Conservation (phyloP, 2,329 filamentous ascomycete genomes). For the Scytalidium lignicola region DNA sequence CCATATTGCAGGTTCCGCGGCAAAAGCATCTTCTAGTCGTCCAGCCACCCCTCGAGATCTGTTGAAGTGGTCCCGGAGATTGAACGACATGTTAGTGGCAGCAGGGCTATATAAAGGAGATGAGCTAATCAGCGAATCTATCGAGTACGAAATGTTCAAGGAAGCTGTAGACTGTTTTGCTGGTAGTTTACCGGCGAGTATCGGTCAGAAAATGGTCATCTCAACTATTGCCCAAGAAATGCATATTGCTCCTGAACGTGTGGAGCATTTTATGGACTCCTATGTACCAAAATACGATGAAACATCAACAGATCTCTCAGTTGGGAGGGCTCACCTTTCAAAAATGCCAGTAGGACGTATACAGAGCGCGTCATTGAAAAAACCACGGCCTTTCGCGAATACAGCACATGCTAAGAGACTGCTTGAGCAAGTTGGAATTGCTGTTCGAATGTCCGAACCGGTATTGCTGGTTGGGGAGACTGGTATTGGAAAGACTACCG, state of each 20-base stretch:
- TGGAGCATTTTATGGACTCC: slow-evolving; percentile 69
- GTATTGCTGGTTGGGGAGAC: slow-evolving; percentile 96
- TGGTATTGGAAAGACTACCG: slow-evolving; percentile 95
- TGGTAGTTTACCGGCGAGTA: slow-evolving; percentile 66
- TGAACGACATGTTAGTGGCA: slow-evolving; percentile 59
- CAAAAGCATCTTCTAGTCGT: slow-evolving; percentile 41
- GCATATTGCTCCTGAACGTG: slow-evolving; percentile 76
- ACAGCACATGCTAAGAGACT: slow-evolving; percentile 80
- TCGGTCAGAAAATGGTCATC: slow-evolving; percentile 55
- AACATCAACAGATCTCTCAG: slow-evolving; percentile 48
- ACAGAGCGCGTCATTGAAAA: slow-evolving; percentile 41
- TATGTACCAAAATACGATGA: slow-evolving; percentile 69
- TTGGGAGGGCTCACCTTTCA: slow-evolving; percentile 60
- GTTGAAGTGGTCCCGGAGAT: slow-evolving; percentile 82
- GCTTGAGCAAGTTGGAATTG: slow-evolving; percentile 82
- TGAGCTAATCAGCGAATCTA: slow-evolving; percentile 67
- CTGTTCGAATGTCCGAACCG: slow-evolving; percentile 80
- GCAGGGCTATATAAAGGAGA: slow-evolving; percentile 59
- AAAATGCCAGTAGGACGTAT: slow-evolving; percentile 42
- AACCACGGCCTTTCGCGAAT: slow-evolving; percentile 72
- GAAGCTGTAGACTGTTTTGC: slow-evolving; percentile 92
- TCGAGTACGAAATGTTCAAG: slow-evolving; percentile 80
- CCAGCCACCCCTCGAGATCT: slow-evolving; percentile 71
- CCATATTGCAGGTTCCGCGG: slow-evolving; percentile 36
- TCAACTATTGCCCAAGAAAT: slow-evolving; percentile 77